phyloP scores from a whole-genome alignment of 805 yeast species.

The Zygoascus ofunaensis region DNA sequence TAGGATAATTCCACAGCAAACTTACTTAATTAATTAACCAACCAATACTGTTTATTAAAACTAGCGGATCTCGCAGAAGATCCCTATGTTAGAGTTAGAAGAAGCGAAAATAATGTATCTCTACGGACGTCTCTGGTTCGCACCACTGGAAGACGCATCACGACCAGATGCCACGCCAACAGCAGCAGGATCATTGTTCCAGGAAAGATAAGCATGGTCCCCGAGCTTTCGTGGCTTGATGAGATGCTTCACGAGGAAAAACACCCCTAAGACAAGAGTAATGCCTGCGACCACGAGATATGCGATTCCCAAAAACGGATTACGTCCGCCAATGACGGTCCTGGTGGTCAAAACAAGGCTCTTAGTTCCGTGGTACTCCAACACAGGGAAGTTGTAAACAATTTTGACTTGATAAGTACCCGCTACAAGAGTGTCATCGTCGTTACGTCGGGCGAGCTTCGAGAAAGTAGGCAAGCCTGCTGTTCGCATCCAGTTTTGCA shows the following conservation, averaged over 20 bases:
- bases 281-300: conserved; percentile 78
- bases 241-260: conserved; percentile 72
- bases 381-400: conserved; percentile 72
- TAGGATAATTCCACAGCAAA: background rate
- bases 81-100: too few species aligned
- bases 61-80: too few species aligned
- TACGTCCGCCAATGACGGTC: conserved; percentile 79
- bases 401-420: conserved; percentile 68
- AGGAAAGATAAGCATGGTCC: conserved; percentile 60
- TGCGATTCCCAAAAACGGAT: conserved; percentile 73
- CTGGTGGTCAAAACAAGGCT: conserved; percentile 73
- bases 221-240: conserved; percentile 80
- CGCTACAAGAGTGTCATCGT: conserved; percentile 40
- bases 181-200: conserved; percentile 28
- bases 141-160: conserved; percentile 1
- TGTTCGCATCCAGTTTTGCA: conserved; percentile 97
- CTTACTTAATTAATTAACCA: background rate
- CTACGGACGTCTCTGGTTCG: conserved; percentile 1
- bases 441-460: conserved; percentile 73
- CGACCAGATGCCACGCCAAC: conserved; percentile 9
- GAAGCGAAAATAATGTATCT: too few species aligned
- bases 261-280: conserved; percentile 58
- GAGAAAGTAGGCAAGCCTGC: conserved; percentile 87
- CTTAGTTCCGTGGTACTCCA: conserved; percentile 82
- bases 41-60: conserved; percentile 1